A percentile compares a stretch with the other conserved stretches of the same genome.
Conservation (phyloP, 164 flowering plant genomes). For the Macadamia tetraphylla region DNA sequence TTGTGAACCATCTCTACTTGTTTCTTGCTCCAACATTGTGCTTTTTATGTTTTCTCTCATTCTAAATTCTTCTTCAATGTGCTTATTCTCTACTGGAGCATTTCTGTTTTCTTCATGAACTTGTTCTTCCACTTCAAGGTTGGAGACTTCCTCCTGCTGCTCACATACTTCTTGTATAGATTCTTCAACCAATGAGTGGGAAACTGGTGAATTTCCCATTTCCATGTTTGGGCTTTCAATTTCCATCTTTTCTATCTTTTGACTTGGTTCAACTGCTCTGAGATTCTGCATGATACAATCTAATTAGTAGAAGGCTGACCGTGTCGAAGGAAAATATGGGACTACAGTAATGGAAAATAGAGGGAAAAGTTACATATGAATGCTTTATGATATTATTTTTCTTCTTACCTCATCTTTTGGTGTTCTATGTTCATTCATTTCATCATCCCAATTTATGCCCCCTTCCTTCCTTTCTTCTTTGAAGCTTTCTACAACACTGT, state of each 20-base stretch:
- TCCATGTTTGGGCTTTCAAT: slow-evolving; percentile 2
- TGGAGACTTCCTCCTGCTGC: slow-evolving; percentile 7
- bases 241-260: slow-evolving; percentile 7
- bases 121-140: slow-evolving; percentile 11
- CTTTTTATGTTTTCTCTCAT: neutral
- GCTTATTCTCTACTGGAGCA: slow-evolving; percentile 3
- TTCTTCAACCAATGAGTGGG: slow-evolving; percentile 8
- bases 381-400: neutral
- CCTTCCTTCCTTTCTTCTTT: slow-evolving; percentile 8
- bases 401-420: slow-evolving; percentile 12
- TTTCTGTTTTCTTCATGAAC: slow-evolving; percentile 9
- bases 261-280: slow-evolving; percentile 6
- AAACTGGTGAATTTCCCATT: neutral
- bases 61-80: slow-evolving; percentile 5
- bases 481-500: slow-evolving; percentile 14
- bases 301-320: slow-evolving; percentile 6
- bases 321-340: neutral
- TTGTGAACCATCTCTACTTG: slow-evolving; percentile 4
- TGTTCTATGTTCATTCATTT: neutral
- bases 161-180: neutral
- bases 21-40: slow-evolving; percentile 9
- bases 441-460: neutral
- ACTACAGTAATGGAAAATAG: neutral
- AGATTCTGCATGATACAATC: slow-evolving; percentile 11
- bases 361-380: neutral